Evolutionary conservation across 2,329 filamentous ascomycete genomes (phyloP), one percentile per base, ranked within the genome.

Genomic region (Penicillium digitatum): DNA sequence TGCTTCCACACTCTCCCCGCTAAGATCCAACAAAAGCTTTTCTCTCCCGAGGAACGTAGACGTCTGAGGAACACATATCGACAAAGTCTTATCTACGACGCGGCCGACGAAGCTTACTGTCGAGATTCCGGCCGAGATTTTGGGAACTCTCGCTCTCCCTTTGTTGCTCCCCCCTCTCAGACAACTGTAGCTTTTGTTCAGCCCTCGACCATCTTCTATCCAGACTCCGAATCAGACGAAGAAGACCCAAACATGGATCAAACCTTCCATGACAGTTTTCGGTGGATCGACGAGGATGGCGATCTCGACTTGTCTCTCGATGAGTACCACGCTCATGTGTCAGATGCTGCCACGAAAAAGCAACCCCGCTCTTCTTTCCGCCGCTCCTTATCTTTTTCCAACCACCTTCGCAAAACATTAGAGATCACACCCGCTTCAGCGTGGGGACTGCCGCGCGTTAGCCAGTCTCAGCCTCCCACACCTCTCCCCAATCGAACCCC

Each of bases 261-360:
- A 48, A 81, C 81, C 1, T 76, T 88, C 54, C 82, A 84, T 47
- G 84, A 90, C 58, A 86, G 81, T 66, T 87, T 90, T 62, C 80
- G 85, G 46, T 90, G 87, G 87, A 76, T 90, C 26, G 87, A 91
- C 29, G 86, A 89, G 54, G 85, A 89, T 50, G 82, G 86, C 18
- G 82, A 88, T 49, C 75, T 92, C 31, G 87, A 92, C 63, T 78
- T 92, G 35, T 81, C 80, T 35, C 73, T 90, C 31, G 86, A 90
- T 66, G 85, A 89, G 67, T 88, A 89, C 65, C 86, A 88, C 66
- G 77, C 81, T 43, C 86, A 86, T 62, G 74, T 85, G 32, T 78
- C 72, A n/a, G 74, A 83, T 70, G 60, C 70, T 75, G 47, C 73
- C 74, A 73, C 57, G 10, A 43, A 20, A 72, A 64, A 59, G 26